A percentile compares a stretch with the other conserved stretches of the same genome.
Evolutionary conservation across 139 green algal species (phyloP).

Genomic region (Eudorina sp.): DNA sequence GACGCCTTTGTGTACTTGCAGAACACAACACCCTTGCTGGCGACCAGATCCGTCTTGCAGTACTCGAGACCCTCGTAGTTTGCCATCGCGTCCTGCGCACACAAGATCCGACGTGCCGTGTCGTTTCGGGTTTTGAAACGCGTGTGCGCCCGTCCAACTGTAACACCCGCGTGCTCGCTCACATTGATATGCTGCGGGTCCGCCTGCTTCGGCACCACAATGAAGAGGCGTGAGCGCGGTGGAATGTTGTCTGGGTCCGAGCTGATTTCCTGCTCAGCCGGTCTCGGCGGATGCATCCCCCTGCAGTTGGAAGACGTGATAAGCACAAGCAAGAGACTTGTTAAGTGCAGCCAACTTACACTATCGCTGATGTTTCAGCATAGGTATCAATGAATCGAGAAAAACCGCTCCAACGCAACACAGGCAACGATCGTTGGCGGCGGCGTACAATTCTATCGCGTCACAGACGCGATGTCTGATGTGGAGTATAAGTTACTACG

Average conservation of each 20-base stretch:
- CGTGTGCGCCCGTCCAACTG: neutral
- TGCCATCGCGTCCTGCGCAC: conserved; percentile 76
- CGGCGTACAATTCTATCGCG: neutral
- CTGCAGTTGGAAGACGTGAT: too few species aligned
- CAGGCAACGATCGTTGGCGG: neutral
- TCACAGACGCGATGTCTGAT: too few species aligned
- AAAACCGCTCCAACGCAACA: too few species aligned
- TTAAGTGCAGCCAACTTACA: too few species aligned
- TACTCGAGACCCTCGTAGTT: conserved; percentile 83
- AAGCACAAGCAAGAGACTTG: too few species aligned
- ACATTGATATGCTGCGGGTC: conserved; percentile 81
- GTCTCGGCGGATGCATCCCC: conserved; percentile 45
- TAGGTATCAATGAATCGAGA: too few species aligned
- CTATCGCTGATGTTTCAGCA: too few species aligned
- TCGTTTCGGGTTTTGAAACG: neutral
- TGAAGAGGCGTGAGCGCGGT: conserved; percentile 87
- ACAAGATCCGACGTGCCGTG: too few species aligned
- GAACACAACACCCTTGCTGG: conserved; percentile 90
- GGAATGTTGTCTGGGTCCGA: conserved; percentile 92
- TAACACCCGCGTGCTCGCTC: neutral
- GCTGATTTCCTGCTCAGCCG: conserved; percentile 66
- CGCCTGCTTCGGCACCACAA: conserved; percentile 92
- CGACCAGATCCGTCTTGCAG: conserved; percentile 93
- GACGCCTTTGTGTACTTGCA: conserved; percentile 89
- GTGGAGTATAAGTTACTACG: too few species aligned